Conservation (phyloP, 106 monocot species). For the Phalaenopsis equestris region DNA sequence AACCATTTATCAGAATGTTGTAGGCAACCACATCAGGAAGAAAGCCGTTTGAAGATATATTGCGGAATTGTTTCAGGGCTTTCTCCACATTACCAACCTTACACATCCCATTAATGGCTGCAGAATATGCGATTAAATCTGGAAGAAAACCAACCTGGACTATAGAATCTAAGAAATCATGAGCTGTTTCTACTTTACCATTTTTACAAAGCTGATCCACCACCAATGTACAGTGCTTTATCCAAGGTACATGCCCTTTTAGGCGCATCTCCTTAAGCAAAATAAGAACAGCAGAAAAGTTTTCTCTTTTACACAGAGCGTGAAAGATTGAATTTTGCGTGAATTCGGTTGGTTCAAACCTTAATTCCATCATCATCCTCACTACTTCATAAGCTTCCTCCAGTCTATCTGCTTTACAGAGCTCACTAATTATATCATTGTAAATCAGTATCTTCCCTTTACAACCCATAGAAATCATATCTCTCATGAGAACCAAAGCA, state of each 20-base stretch:
- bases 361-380: conserved; percentile 39
- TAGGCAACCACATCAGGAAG: conserved; percentile 76
- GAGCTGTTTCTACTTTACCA: conserved; percentile 50
- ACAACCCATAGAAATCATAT: conserved; percentile 48
- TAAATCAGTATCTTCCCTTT: conserved; percentile 55
- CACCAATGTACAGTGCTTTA: conserved; percentile 61
- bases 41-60: conserved; percentile 34
- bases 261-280: conserved; percentile 59
- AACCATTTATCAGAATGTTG: conserved; percentile 81
- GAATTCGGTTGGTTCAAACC: conserved; percentile 58
- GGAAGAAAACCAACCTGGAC: conserved; percentile 63
- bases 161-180: conserved; percentile 50
- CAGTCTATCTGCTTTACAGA: conserved; percentile 46
- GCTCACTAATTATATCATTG: conserved; percentile 57
- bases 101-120: conserved; percentile 59
- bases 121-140: conserved; percentile 69
- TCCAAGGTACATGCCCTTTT: conserved; percentile 68
- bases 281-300: conserved; percentile 27
- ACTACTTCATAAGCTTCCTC: conserved; percentile 52
- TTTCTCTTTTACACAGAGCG: conserved; percentile 43
- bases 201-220: conserved; percentile 50
- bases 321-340: conserved; percentile 74
- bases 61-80: conserved; percentile 49
- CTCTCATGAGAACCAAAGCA: conserved; percentile 49
- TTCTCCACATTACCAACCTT: conserved; percentile 36